Percentiles rank a stretch among this genome's conserved stretches.
These are phyloP conservation scores for Neonectria hederae DNA, from an alignment of 2,329 filamentous ascomycete species.

Conservation along the genomic window DNA sequence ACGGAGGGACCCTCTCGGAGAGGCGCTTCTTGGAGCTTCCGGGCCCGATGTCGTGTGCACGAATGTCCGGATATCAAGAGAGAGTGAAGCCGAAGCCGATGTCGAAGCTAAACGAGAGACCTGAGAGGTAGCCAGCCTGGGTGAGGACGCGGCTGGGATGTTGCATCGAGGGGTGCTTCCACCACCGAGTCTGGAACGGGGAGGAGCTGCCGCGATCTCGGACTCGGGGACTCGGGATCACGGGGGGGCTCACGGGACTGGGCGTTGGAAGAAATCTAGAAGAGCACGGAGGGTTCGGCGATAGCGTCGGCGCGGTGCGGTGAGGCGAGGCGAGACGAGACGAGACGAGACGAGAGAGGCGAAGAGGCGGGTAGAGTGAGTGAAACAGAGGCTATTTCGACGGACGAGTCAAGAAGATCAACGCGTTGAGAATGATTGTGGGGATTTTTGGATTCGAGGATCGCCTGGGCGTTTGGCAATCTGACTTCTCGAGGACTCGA, in stretches of 20 bases:
- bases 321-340: neutral
- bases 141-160: conserved; percentile 29
- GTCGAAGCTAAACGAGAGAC: conserved; percentile 11
- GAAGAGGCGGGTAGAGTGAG: conserved; percentile 15
- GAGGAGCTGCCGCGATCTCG: conserved; percentile 21
- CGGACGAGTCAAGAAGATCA: conserved; percentile 25
- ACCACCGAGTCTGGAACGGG: conserved; percentile 28
- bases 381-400: conserved; percentile 26
- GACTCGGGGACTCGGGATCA: conserved; percentile 17
- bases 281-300: conserved; percentile 5
- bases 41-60: conserved; percentile 30
- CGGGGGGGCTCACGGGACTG: conserved; percentile 8
- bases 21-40: conserved; percentile 28
- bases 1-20: conserved; percentile 33
- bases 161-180: conserved; percentile 41
- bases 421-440: conserved; percentile 34
- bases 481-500: conserved; percentile 28
- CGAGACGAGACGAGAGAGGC: conserved; percentile 6
- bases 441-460: conserved; percentile 27
- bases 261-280: neutral
- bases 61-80: conserved; percentile 18
- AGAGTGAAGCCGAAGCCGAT: conserved; percentile 14
- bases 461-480: conserved; percentile 25
- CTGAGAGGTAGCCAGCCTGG: conserved; percentile 24
- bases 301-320: neutral